Base-by-base conservation (phyloP, 2,329 filamentous ascomycete species). In the Penicillium frequentans region DNA sequence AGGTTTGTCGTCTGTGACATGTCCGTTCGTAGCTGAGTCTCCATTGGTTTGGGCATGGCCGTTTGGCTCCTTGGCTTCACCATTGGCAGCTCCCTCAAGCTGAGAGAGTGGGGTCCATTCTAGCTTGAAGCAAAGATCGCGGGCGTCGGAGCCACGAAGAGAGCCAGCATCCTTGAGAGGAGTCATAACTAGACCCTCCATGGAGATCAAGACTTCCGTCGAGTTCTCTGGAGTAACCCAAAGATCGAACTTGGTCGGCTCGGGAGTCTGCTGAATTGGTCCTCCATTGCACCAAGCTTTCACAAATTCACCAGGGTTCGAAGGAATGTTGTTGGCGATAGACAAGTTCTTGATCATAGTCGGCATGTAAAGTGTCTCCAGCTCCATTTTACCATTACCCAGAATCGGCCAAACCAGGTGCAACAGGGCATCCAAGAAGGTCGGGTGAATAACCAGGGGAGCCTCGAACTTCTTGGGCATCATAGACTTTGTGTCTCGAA, bases 391-490 rank as follows among this genome's bases (percentile, higher is more conserved):
- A 16, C 68, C 69, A 10, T 67, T 60, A 8, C 71, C 71, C 19
- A 74, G 67, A 45, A 74, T 68, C 1, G 72, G 71, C 70, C 70
- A 74, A 21, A 64, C 59, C 29, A 69, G 53, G 49, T 70, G 68
- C 19, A 70, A 46, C 44, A 61, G 66, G 43, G 52, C 70, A 57
- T 84, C 82, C 3, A 83, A 63, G 49, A 81, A 74, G 1, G 77
- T 70, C 0, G 82, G 77, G 31, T 82, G 80, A 7, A 82, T 65
- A 49, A 79, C 73, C 21, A 78, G 75, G 0, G 72, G 58, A 3
- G 76, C 72, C 61, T 84, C 79, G 47, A 76, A 72, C 1, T 68
- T 62, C 57, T 75, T 70, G 0, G 80, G 81, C 82, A 84, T 83
- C 1, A 69, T 60, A 1, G 69, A 60, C 1, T 69, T 68, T 0